Evolutionary conservation across 192 early-diverging fungal genomes (phyloP).

Genomic region (Coemansia sp.): DNA sequence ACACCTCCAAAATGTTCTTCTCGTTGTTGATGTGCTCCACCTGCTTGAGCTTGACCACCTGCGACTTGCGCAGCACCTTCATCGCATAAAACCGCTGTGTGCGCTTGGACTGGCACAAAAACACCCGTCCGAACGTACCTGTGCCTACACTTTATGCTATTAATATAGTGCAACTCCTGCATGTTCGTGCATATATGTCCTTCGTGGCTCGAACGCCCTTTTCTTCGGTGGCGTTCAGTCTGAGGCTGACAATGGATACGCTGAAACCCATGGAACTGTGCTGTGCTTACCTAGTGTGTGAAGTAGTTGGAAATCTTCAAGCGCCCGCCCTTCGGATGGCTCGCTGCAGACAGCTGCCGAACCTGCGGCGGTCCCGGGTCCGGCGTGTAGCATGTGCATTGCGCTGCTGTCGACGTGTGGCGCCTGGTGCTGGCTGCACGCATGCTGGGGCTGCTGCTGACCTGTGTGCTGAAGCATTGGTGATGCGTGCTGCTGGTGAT

Average conservation of each 20-base stretch:
- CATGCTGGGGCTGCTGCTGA: conserved; percentile 8
- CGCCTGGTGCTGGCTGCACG: conserved; percentile 4
- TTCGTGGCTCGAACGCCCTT: not conserved
- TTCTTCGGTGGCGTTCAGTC: not conserved
- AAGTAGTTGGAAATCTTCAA: conserved; percentile 52
- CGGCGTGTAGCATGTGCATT: not conserved
- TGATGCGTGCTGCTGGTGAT: not conserved
- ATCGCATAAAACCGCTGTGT: conserved; percentile 78
- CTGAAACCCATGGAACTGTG: not conserved
- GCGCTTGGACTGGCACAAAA: conserved; percentile 73
- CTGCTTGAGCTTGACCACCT: conserved; percentile 80
- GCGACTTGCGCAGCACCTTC: conserved; percentile 82
- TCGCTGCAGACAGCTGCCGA: not conserved
- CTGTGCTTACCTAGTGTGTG: conserved; percentile 47
- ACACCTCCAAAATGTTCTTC: conserved; percentile 72
- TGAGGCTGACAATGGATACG: not conserved
- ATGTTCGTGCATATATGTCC: not conserved
- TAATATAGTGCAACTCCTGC: conserved; percentile 1
- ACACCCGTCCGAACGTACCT: conserved; percentile 95
- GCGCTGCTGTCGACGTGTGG: conserved; percentile 1
- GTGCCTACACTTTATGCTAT: conserved; percentile 70
- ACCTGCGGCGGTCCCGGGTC: not conserved
- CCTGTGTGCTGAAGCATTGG: conserved; percentile 3
- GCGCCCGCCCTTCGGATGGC: conserved; percentile 35
- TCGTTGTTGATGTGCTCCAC: conserved; percentile 86